These are phyloP conservation scores for Boletus coccyginus DNA, from an alignment of 768 basidiomycete species.

Conservation along the genomic window DNA sequence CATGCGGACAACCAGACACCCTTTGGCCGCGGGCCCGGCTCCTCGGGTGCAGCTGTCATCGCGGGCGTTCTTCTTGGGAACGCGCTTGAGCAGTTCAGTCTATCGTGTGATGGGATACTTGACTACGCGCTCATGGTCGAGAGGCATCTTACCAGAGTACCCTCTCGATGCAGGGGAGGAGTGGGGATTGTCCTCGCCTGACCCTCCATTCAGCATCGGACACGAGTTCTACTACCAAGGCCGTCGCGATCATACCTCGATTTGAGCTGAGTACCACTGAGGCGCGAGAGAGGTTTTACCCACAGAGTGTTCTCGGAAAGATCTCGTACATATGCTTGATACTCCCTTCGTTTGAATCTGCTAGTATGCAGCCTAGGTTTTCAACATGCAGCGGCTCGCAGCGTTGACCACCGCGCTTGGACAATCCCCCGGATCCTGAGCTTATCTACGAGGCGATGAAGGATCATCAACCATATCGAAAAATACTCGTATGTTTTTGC, in stretches of 20 bases:
- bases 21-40: no score
- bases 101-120: no score
- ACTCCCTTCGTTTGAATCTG: background rate
- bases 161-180: constrained; percentile 87
- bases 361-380: constrained; percentile 58
- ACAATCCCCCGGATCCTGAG: constrained; percentile 86
- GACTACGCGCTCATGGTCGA: no score
- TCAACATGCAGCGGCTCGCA: constrained; percentile 94
- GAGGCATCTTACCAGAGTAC: no score
- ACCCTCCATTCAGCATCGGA: constrained; percentile 87
- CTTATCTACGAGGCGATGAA: constrained; percentile 99
- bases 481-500: constrained; percentile 60
- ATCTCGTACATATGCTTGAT: constrained; percentile 55
- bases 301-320: constrained; percentile 77
- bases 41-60: no score
- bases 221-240: constrained; percentile 83
- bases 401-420: constrained; percentile 94
- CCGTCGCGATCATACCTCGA: constrained; percentile 89
- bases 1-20: no score
- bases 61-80: no score
- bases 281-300: constrained; percentile 91
- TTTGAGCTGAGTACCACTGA: constrained; percentile 97
- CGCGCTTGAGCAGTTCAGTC: no score
- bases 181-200: constrained; percentile 88
- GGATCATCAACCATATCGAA: constrained; percentile 97